Evolutionary conservation across 768 basidiomycete species (phyloP), one percentile per base, ranked within the genome.

Genomic region (Pisolithus albus): DNA sequence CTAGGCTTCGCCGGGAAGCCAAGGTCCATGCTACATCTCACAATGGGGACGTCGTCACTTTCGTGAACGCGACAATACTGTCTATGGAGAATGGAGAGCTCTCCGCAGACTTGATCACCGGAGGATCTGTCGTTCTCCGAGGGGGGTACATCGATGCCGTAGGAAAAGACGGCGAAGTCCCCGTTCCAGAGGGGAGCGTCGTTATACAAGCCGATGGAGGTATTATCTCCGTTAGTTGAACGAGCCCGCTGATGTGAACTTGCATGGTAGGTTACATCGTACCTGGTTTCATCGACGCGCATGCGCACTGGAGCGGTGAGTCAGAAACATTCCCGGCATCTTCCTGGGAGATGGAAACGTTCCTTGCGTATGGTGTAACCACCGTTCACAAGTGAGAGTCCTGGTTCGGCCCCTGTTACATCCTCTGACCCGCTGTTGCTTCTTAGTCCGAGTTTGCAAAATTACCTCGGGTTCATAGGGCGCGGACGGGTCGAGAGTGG

Each of bases 281-380:
- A 4, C 86, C 86, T 15, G 86, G 86, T 2, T 87, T 86, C 62
- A 80, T 88, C 46, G 86, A 88, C 51, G 81, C 83, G 7, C 86
- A 88, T 57, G 86, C 86, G 3, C 86, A 88, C 52, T 88, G 86
- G 86, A 59, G 67, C 16, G 84, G 83, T 0, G 77, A 32, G 30
- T 32, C 79, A 52, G 56, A 34, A 0, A 74, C 70, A 30, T 78
- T 79, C 56, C 86, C 86, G 0, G 75, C 83, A 7, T 74, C 73
- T 41, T 86, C 84, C 9, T 88, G 86, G 84, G 85, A 88, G 59
- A 72, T 84, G 71, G 76, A 83, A 60, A 79, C 83, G 0, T 86
- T 87, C 77, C 73, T 88, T 28, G 82, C 85, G 0, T 87, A 85
- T 57, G 86, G 86, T 19, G 77, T 88, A 4, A 88, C 86, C 1